These are phyloP conservation scores for Colletotrichum sublineola DNA, from an alignment of 2,329 filamentous ascomycete species.

Conservation along the genomic window DNA sequence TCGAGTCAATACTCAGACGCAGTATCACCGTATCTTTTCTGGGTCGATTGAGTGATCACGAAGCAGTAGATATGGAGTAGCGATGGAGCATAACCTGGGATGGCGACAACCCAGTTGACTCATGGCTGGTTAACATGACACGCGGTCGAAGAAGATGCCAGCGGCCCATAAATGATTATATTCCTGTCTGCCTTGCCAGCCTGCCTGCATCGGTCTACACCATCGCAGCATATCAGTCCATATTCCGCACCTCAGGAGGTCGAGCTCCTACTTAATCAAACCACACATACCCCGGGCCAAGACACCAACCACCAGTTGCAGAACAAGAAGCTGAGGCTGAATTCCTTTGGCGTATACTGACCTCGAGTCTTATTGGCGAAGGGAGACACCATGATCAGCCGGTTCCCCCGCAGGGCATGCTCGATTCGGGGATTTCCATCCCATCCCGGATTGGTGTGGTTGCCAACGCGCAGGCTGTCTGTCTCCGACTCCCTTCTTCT, in stretches of 20 bases:
- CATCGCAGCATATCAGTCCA: slow-evolving; percentile 20
- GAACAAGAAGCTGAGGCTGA: slow-evolving; percentile 19
- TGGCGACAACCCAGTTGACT: background rate
- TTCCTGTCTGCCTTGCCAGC: slow-evolving; percentile 34
- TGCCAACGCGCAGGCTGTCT: slow-evolving; percentile 17
- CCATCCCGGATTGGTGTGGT: slow-evolving; percentile 29
- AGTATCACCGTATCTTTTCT: background rate
- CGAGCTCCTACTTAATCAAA: slow-evolving; percentile 20
- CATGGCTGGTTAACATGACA: background rate
- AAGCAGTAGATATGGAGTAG: background rate
- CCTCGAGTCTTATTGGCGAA: slow-evolving; percentile 32
- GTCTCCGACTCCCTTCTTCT: slow-evolving; percentile 37
- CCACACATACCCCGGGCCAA: slow-evolving; percentile 18
- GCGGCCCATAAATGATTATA: slow-evolving; percentile 5
- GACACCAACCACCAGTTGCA: slow-evolving; percentile 26
- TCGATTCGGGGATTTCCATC: slow-evolving; percentile 22
- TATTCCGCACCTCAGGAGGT: slow-evolving; percentile 31
- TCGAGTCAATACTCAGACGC: background rate
- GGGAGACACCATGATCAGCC: slow-evolving; percentile 5
- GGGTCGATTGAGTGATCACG: background rate
- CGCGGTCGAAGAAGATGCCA: background rate
- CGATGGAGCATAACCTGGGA: background rate
- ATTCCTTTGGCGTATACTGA: slow-evolving; percentile 16
- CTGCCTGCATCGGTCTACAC: slow-evolving; percentile 4
- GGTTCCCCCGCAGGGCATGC: slow-evolving; percentile 25